These are phyloP conservation scores for Solanum sitiens DNA, from an alignment of 257 asterid species.

Conservation along the genomic window DNA sequence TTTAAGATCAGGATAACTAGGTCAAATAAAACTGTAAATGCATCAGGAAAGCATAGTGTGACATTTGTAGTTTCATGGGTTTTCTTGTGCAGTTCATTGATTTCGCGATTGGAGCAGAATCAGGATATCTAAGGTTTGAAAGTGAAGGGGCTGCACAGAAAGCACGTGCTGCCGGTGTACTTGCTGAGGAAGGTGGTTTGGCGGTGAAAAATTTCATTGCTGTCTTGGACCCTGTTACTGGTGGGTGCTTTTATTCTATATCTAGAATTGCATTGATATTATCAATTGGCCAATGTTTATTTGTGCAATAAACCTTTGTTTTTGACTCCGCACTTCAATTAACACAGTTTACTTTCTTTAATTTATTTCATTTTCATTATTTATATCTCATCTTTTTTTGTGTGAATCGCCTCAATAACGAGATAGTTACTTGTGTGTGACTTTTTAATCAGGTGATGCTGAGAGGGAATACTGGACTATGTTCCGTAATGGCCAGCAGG, in stretches of 20 bases:
- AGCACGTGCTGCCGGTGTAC: conserved; percentile 91
- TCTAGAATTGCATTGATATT: background rate
- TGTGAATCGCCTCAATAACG: background rate
- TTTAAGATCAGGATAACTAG: background rate
- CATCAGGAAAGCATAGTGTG: background rate
- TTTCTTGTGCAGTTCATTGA: conserved; percentile 56
- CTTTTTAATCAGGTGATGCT: conserved; percentile 57
- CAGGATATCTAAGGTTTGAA: conserved; percentile 85
- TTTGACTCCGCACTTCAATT: background rate
- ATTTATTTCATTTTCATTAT: background rate
- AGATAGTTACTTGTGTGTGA: background rate
- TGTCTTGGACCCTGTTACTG: conserved; percentile 73
- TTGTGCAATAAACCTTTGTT: background rate
- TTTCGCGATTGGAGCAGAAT: conserved; percentile 55
- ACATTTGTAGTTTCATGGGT: background rate
- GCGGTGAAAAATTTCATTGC: conserved; percentile 71
- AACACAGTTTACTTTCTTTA: background rate
- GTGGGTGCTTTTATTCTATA: conserved; percentile 18
- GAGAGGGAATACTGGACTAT: conserved; percentile 84
- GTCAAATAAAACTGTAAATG: background rate
- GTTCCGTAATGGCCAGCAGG: conserved; percentile 49
- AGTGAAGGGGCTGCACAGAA: conserved; percentile 67
- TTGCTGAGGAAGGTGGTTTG: conserved; percentile 80
- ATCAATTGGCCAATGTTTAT: background rate
- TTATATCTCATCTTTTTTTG: background rate